Base-by-base conservation (phyloP, 805 yeast genomes). In the Kodamaea neixiangensis region DNA sequence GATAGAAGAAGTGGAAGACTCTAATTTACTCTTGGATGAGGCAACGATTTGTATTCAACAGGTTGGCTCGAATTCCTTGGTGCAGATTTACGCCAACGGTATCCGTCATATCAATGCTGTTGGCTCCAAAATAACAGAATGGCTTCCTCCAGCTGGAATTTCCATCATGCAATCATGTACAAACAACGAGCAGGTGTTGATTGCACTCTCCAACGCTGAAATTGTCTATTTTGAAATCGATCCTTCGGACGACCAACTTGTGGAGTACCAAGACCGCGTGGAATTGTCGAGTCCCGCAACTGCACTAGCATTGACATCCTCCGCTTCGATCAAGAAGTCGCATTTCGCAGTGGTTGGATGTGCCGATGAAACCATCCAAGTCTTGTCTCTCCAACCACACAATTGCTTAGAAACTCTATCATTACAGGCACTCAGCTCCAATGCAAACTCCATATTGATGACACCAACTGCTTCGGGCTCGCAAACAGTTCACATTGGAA, bases 111-210 rank as follows among this genome's bases (percentile, higher is more conserved):
- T 72, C 3, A 57, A 54, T 17, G 14, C 29, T 21, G 18, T 17
- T 7, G 33, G 19, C 18, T n/a, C 34, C 10, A 33, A 33, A 33
- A 67, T 76, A 11, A 67, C 77, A 0, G 86, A 86, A 54, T 94
- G 98, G 98, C 72, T 67, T 22, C 89, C 96, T 1, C 96, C 97
- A 0, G 83, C 85, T 0, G 96, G 94, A 2, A 80, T 84, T 17
- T 72, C 78, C 19, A 76, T 94, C 37, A 59, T 79, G 0, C 68
- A 73, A n/a, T 85, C 89, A 0, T 63, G 88, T 1, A 67, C 86
- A 2, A 89, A 90, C 14, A 71, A 76, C 19, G 75, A 79, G 2
- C 98, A 94, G 65, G 71, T 92, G 0, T 82, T 80, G 0, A 58
- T 93, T 3, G 90, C 85, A 0, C 67, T 94, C 3, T 84, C 94